phyloP scores from a whole-genome alignment of 495 filamentous ascomycete genomes.

The Parathielavia hyrcaniae region DNA sequence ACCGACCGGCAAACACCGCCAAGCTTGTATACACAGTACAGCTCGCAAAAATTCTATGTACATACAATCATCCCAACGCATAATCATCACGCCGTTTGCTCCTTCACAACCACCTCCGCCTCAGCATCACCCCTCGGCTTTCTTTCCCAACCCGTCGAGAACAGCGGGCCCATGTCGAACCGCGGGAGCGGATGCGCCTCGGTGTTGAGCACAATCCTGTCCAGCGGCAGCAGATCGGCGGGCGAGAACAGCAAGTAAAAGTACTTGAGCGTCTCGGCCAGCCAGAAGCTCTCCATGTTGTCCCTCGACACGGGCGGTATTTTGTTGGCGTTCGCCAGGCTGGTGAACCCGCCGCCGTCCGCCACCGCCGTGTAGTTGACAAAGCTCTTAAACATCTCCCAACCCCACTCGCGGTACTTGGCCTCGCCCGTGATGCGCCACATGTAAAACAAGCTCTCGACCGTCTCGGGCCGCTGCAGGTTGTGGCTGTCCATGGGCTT shows the following conservation, averaged over 20 bases:
- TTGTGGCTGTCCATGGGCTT: conserved; percentile 77
- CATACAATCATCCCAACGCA: neutral
- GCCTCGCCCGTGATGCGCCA: conserved; percentile 93
- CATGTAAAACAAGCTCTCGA: conserved; percentile 96
- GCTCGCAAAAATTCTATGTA: too few relatives aligned
- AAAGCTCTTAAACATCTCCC: conserved; percentile 96
- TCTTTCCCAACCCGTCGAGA: conserved; percentile 84
- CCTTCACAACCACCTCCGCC: conserved; percentile 28
- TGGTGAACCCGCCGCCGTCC: conserved; percentile 75
- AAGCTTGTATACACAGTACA: neutral
- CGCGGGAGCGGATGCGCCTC: conserved; percentile 88
- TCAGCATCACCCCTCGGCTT: conserved; percentile 49
- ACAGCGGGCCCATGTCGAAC: conserved; percentile 69
- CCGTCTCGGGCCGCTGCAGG: conserved; percentile 90
- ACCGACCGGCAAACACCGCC: neutral
- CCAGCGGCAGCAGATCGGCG: conserved; percentile 72
- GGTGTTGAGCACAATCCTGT: conserved; percentile 87
- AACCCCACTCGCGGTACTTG: conserved; percentile 92
- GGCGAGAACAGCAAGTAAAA: conserved; percentile 92
- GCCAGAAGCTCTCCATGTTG: conserved; percentile 95
- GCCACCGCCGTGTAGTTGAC: conserved; percentile 70
- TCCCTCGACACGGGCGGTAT: conserved; percentile 60
- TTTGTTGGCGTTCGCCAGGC: conserved; percentile 65
- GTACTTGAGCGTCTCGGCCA: conserved; percentile 97
- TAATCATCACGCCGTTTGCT: neutral